Base-by-base conservation (phyloP, 2,329 filamentous ascomycete species). In the Phaeomoniella chlamydospora region DNA sequence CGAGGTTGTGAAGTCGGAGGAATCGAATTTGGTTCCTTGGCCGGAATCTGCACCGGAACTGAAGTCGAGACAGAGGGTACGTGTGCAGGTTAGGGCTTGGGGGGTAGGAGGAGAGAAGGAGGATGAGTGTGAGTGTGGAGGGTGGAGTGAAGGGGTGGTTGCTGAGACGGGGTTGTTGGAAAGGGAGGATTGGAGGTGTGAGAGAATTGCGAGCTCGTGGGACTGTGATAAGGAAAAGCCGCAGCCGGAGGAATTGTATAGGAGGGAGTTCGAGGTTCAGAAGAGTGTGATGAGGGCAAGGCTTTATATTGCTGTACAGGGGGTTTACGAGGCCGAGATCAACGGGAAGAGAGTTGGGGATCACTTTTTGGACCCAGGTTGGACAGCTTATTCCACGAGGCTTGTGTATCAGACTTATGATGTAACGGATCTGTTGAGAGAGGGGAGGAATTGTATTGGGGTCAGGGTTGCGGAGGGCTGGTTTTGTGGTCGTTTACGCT, bases 391-490 rank as follows among this genome's bases (percentile, higher is more conserved):
- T 41, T 50, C 59, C 0, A 49, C 64, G 33, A 57, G 69, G 1
- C 58, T 66, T n/a, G 53, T 59, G 1, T 76, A 74, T 40, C 61
- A 73, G 37, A 66, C 62, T 0, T 69, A 66, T 37, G 67, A 74
- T 40, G 62, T 74, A 1, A 61, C 59, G 0, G 40, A 52, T 1
- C 51, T 66, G 0, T 38, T 72, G 1, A 39, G 36, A 3, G 31
- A 43, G 1, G 54, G 53, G 2, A 39, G 45, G 3, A 70, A 70
- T 43, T 50, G 49, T 0, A 48, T 69, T 19, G 59, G 53, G 0
- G 53, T 59, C 3, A 54, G 57, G 11, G 53, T 69, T 15, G 65
- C 54, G 2, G 65, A 69, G 41, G 67, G 69, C 2, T 72, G 68
- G 68, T 70, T 56, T 42, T 45, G 47, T 2, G 51, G 50, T 3